Evolutionary conservation across 176 grass and related monocot genomes (phyloP).

Genomic region (Guadua angustifolia): DNA sequence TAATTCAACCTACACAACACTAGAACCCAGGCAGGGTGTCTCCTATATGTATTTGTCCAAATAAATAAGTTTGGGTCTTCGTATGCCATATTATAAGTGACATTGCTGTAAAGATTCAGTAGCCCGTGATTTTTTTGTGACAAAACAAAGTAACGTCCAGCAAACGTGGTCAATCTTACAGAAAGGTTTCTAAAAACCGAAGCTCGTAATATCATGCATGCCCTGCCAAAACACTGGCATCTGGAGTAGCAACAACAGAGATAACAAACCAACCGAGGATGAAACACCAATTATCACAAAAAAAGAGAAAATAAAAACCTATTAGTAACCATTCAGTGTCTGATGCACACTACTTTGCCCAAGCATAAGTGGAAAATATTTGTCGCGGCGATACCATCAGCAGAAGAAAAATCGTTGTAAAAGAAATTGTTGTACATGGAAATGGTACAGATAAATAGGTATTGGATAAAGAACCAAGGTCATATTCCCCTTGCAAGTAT

Average conservation of each 20-base stretch:
- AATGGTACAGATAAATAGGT: conserved; percentile 11
- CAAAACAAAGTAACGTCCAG: neutral
- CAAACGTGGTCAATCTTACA: neutral
- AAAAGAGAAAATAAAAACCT: neutral
- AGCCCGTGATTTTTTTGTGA: neutral
- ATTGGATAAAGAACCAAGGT: conserved; percentile 3
- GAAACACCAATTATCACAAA: neutral
- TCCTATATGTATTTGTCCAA: neutral
- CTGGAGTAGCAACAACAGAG: neutral
- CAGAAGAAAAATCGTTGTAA: neutral
- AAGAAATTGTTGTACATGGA: neutral
- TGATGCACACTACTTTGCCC: neutral
- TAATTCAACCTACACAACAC: conserved; percentile 2
- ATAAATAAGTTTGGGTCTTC: neutral
- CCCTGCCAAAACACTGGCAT: neutral
- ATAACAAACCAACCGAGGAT: neutral
- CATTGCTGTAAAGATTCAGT: neutral
- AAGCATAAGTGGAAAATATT: neutral
- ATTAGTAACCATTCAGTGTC: neutral
- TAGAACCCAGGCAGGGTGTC: neutral
- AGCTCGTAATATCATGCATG: neutral
- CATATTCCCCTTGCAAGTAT: conserved; percentile 13
- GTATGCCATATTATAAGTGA: neutral
- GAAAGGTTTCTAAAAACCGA: neutral
- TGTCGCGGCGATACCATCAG: neutral